Evolutionary conservation across 2,329 filamentous ascomycete species (phyloP), one percentile per base, ranked within the genome.

Genomic region (Penicillium sp.): DNA sequence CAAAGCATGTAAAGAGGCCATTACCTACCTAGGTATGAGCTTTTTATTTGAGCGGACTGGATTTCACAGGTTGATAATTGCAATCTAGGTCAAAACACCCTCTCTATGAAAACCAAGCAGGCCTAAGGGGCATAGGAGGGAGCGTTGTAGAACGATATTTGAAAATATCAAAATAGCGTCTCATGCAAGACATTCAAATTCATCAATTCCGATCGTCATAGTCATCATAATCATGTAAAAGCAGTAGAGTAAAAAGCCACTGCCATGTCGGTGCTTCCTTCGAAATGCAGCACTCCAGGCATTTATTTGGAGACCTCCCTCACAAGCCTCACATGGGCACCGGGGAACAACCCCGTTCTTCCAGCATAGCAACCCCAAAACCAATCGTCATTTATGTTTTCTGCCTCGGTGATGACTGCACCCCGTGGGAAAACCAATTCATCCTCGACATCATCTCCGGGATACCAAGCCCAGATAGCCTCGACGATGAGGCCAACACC

Each of bases 361-460:
- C 91, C 92, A 75, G 91, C 92, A 78, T 96, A 97, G 27, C 86
- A 86, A 0, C 93, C 93, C 76, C 88, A 89, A 67, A 83, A 92
- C 92, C 92, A 97, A 71, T 96, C 92, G 16, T 88, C 90, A 70
- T 96, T 96, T 45, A 95, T 85, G 71, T 94, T 89, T 70, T 93
- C 88, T 36, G 89, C 85, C 76, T 97, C 93, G 6, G 82, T 81
- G 13, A 97, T 83, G 72, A 94, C 90, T 0, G 92, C 92, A 9
- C 89, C 87, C 47, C 86, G 86, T 0, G 93, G 93, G 64, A 97
- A 97, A 58, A 87, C 73, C 39, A 97, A 75, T 75, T 97, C 93
- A 68, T 96, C 90, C 13, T 66, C 59, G 10, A 71, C 69, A 1
- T 67, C 68, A 6, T 73, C 70, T 2, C 83, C 82, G 0, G 91